Base-by-base conservation (phyloP, 768 basidiomycete genomes). In the Rhodotorula toruloides region DNA sequence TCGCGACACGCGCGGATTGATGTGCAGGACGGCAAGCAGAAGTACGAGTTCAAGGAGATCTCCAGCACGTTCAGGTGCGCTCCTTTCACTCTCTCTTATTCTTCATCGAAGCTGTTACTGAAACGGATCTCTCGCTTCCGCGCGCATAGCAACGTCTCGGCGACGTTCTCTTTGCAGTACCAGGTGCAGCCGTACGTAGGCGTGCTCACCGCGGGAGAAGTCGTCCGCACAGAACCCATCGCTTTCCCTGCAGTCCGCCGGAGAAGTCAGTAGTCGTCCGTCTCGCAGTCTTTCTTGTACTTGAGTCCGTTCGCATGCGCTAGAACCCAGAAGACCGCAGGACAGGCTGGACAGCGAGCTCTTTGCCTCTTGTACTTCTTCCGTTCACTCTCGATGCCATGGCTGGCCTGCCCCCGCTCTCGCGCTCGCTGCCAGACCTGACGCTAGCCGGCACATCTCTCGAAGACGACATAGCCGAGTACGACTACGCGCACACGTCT, bases 141-240 rank as follows among this genome's bases (percentile, higher is more conserved):
- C 2, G 25, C 37, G 0, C 19, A 6, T 59, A 74, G 71, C 40
- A 71, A 71, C 56, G 82, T 83, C 37, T 79, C 82, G 21, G 81
- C 87, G 22, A 85, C 87, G 11, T 92, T 89, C 76, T 80, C 83
- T 2, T 81, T 94, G 34, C 88, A 87, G 74, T 94, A 92, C 78
- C 91, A 92, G 74, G 75, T 91, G 39, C 92, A 93, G 90, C 91
- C 91, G 12, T 86, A 87, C 74, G 88, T 93, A 27, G 91, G 91
- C 8, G 72, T 85, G 49, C 81, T 92, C 54, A 86, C 83, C 5
- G 87, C 87, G 56, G 91, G 90, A 32, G 87, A 89, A 76, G 89
- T 85, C 21, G 81, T 81, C 53, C 80, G 81, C 53, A 82, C 80
- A 43, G 66, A 65, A 27, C 73, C 47, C 29, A 62, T 77, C 22